Base-by-base conservation (phyloP, 1,284 basidiomycete genomes). In the Chiua sp. region DNA sequence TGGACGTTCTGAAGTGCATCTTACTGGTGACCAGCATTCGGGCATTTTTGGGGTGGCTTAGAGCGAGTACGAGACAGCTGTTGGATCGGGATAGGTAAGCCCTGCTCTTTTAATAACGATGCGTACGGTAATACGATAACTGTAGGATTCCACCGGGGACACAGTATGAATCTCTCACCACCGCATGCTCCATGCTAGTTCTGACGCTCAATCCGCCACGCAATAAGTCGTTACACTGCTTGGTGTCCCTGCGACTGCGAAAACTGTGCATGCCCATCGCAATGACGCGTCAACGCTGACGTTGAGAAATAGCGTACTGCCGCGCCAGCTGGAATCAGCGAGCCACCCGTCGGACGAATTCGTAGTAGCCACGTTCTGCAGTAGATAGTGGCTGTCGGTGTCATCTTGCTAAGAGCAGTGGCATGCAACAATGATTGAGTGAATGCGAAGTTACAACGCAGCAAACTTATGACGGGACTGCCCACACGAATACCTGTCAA, bases 401-500 rank as follows among this genome's bases (percentile, higher is more conserved):
- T n/a, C n/a, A n/a, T n/a, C n/a, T n/a, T n/a, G n/a, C n/a, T n/a
- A n/a, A n/a, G n/a, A n/a, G n/a, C n/a, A n/a, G 89, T 51, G 85
- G 78, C 57, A n/a, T 86, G n/a, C n/a, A n/a, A n/a, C n/a, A n/a
- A n/a, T 90, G 2, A 76, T 89, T 42, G 75, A 95, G 35, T 89
- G 87, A 88, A 12, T 77, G 79, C 12, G 33, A n/a, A n/a, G n/a
- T n/a, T n/a, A n/a, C n/a, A n/a, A n/a, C n/a, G n/a, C n/a, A n/a
- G n/a, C n/a, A n/a, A n/a, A n/a, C n/a, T n/a, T n/a, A n/a, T n/a
- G n/a, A n/a, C n/a, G n/a, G n/a, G n/a, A n/a, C n/a, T n/a, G n/a
- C n/a, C n/a, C n/a, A n/a, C n/a, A n/a, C n/a, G n/a, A n/a, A n/a
- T n/a, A n/a, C n/a, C n/a, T n/a, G n/a, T n/a, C n/a, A n/a, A n/a